Conservation (phyloP, 2,329 filamentous ascomycete genomes). For the Stemphylium beticola region DNA sequence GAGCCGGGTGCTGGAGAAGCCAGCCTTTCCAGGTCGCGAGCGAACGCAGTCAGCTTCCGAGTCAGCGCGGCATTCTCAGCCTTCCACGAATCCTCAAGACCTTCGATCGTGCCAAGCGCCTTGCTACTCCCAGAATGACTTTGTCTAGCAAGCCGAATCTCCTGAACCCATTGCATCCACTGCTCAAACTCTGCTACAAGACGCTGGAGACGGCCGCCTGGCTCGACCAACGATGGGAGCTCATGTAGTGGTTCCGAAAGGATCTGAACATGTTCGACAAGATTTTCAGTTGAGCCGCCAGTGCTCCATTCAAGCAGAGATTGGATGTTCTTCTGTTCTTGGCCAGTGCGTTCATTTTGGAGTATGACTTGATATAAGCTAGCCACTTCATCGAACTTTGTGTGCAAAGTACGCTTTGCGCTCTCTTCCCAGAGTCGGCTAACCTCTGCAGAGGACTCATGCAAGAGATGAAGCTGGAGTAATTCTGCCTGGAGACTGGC, state of each 20-base stretch:
- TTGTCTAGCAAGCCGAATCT: slow-evolving; percentile 32
- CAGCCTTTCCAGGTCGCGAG: slow-evolving; percentile 41
- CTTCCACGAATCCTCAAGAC: slow-evolving; percentile 44
- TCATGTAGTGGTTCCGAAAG: slow-evolving; percentile 47
- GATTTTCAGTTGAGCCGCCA: slow-evolving; percentile 29
- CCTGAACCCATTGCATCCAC: slow-evolving; percentile 42
- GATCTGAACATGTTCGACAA: slow-evolving; percentile 45
- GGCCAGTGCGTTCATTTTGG: slow-evolving; percentile 43
- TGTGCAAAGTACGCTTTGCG: slow-evolving; percentile 37
- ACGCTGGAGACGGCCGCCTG: slow-evolving; percentile 41
- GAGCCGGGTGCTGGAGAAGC: slow-evolving; percentile 37
- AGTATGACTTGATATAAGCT: slow-evolving; percentile 44
- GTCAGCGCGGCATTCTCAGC: slow-evolving; percentile 42
- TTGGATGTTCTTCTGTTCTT: slow-evolving; percentile 46
- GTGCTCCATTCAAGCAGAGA: slow-evolving; percentile 46
- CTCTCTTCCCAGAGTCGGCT: slow-evolving; percentile 42
- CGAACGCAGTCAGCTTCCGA: slow-evolving; percentile 43
- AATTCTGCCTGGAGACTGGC: slow-evolving; percentile 46
- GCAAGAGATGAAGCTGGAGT: slow-evolving; percentile 48
- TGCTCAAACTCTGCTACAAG: slow-evolving; percentile 39
- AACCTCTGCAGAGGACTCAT: slow-evolving; percentile 31
- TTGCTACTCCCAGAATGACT: slow-evolving; percentile 5
- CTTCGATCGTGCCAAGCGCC: slow-evolving; percentile 32
- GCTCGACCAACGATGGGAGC: slow-evolving; percentile 40
- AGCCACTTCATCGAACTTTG: slow-evolving; percentile 48